Evolutionary conservation across 495 filamentous ascomycete species (phyloP), one percentile per base, ranked within the genome.

Genomic region (Talaromyces proteolyticus): DNA sequence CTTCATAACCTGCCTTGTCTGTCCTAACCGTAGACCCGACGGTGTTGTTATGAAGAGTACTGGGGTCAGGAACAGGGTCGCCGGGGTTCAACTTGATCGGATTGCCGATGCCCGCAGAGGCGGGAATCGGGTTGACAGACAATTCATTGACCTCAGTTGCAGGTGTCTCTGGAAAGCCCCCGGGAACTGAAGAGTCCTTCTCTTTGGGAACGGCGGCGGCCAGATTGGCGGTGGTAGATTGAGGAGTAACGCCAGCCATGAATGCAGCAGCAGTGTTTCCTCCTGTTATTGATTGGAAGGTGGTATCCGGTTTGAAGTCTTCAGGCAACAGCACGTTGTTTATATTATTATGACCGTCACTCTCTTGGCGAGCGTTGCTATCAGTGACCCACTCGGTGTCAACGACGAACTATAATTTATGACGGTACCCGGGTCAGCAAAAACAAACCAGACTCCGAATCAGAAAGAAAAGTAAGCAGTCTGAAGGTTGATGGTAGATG

Each of bases 321-420:
- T 89, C 78, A 14, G 87, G 82, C 11, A 80, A 75, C 24, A 98
- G 76, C 45, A 96, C 75, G 80, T 96, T 96, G 74, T 96, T 96
- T 49, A 87, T 73, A 75, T 90, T 93, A 53, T 84, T 80, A 44
- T 78, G 67, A 41, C 75, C 75, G 75, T 95, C 93, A 52, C 74
- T 77, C 68, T 95, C 89, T 66, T 87, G 80, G 22, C 87, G 87
- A 19, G 81, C 84, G 44, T 81, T 78, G 57, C 81, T 82, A 62
- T 96, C 87, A 54, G 82, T 87, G 19, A 78, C 81, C 93, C 93
- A 98, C 51, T 72, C 77, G 39, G 81, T 84, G 78, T 98, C 91
- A 41, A 94, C 92, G 55, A 97, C 87, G 68, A 95, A 97, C 89
- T 95, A 62, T 21, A 23, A 26, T 3, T 2, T 42, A 47, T 20